phyloP scores from a whole-genome alignment of 2,329 filamentous ascomycete species.

The Botrytis pseudocinerea region DNA sequence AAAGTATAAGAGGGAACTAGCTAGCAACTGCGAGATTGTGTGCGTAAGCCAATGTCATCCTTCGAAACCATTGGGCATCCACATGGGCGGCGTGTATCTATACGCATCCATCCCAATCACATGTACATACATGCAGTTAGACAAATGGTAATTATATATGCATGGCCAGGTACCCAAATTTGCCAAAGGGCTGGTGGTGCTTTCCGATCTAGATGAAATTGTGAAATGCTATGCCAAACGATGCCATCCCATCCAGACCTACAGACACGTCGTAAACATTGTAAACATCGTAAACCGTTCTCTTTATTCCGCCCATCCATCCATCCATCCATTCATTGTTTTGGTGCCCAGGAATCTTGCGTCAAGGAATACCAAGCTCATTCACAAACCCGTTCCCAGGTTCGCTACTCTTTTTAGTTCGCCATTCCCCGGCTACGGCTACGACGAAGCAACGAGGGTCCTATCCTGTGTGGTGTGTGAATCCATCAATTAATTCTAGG shows the following conservation, averaged over 20 bases:
- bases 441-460: not conserved
- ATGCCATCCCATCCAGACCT: not conserved
- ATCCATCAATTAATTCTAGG: not conserved
- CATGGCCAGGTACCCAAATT: not conserved
- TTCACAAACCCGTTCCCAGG: not conserved
- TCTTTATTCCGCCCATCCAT: not conserved
- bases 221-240: not conserved
- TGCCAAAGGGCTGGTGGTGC: not conserved
- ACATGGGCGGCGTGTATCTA: not conserved
- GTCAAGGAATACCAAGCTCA: not conserved
- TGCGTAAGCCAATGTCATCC: not conserved
- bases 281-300: not conserved
- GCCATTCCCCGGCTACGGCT: not conserved
- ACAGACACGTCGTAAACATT: not conserved
- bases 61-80: not conserved
- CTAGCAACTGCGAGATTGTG: not conserved
- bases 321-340: not conserved
- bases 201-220: not conserved
- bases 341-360: not conserved
- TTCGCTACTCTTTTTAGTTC: constrained; percentile 13
- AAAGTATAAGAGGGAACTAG: not conserved
- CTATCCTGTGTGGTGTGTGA: not conserved
- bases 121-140: not conserved
- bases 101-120: not conserved
- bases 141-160: no score